These are phyloP conservation scores for Ophiocordyceps camponoti-rufipedis DNA, from an alignment of 2,329 filamentous ascomycete species.

Conservation along the genomic window DNA sequence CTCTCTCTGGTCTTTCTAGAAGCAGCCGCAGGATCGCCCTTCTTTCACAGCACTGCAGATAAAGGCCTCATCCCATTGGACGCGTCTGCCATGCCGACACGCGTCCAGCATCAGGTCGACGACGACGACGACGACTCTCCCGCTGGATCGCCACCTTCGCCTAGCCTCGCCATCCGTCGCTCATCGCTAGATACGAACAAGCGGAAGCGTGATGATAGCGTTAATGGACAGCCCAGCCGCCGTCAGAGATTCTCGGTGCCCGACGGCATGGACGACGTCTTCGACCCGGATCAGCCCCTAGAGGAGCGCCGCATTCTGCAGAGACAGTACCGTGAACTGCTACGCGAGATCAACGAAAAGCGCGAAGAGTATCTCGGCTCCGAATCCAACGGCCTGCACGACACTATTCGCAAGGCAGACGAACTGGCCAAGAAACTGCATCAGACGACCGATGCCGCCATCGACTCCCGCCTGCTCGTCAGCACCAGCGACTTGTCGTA, in stretches of 20 bases:
- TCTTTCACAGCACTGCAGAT: background rate
- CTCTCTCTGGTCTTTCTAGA: no score
- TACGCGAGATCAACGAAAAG: constrained; percentile 41
- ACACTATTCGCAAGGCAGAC: constrained; percentile 50
- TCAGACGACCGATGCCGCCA: constrained; percentile 77
- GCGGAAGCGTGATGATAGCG: constrained; percentile 13
- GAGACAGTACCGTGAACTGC: constrained; percentile 49
- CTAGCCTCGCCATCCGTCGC: background rate
- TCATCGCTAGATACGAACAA: constrained; percentile 6
- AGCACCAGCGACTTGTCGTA: constrained; percentile 63
- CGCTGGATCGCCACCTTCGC: background rate
- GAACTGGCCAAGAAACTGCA: constrained; percentile 49
- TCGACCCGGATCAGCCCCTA: constrained; percentile 69
- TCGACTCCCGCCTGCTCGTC: constrained; percentile 77
- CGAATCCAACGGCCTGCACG: constrained; percentile 44
- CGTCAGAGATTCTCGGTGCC: constrained; percentile 5
- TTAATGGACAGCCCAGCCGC: constrained; percentile 7
- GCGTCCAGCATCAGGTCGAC: constrained; percentile 5
- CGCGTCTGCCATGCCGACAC: constrained; percentile 9
- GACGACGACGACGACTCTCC: constrained; percentile 4
- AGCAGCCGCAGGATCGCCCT: background rate
- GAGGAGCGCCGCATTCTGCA: constrained; percentile 56
- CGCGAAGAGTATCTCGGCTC: constrained; percentile 54
- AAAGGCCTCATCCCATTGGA: background rate
- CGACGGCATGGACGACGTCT: constrained; percentile 23